These are phyloP conservation scores for Fusarium luffae DNA, from an alignment of 2,329 filamentous ascomycete species.

Conservation along the genomic window DNA sequence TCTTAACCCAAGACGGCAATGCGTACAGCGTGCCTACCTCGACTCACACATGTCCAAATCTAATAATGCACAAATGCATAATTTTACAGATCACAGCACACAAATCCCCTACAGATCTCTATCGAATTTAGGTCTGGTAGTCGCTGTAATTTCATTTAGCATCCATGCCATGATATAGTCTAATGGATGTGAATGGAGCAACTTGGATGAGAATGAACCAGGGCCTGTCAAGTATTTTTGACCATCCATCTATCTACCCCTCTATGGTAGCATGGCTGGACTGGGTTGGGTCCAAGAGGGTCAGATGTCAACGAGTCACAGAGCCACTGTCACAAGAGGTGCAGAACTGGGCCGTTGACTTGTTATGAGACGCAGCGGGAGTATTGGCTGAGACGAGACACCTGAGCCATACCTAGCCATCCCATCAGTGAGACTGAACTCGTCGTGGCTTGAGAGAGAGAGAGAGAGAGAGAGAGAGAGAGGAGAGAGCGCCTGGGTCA, in stretches of 20 bases:
- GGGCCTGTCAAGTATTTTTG: not conserved
- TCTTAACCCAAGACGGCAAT: conserved; percentile 24
- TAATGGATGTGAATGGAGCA: conserved; percentile 24
- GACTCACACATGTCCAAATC: conserved; percentile 1
- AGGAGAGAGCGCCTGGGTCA: not conserved
- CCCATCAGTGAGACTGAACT: conserved; percentile 2
- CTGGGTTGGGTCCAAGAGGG: conserved; percentile 24
- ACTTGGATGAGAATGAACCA: not conserved
- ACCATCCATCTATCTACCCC: conserved; percentile 4
- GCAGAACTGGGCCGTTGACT: conserved; percentile 20
- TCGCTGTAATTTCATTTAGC: conserved; percentile 8
- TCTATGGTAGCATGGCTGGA: conserved; percentile 7
- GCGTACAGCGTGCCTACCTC: conserved; percentile 3
- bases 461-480: not conserved
- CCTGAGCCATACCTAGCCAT: conserved; percentile 8
- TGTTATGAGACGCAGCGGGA: conserved; percentile 29
- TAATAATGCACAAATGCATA: conserved; percentile 22
- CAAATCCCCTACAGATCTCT: conserved; percentile 4
- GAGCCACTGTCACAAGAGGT: conserved; percentile 40
- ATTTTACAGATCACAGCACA: conserved; percentile 14
- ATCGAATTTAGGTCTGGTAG: conserved; percentile 7
- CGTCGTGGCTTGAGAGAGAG: not conserved
- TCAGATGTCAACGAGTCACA: conserved; percentile 41
- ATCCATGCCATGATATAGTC: conserved; percentile 8
- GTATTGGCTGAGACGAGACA: conserved; percentile 31